A percentile compares a stretch with the other conserved stretches of the same genome.
Evolutionary conservation across 2,329 filamentous ascomycete species (phyloP).

Genomic region (Ascochyta pisi): DNA sequence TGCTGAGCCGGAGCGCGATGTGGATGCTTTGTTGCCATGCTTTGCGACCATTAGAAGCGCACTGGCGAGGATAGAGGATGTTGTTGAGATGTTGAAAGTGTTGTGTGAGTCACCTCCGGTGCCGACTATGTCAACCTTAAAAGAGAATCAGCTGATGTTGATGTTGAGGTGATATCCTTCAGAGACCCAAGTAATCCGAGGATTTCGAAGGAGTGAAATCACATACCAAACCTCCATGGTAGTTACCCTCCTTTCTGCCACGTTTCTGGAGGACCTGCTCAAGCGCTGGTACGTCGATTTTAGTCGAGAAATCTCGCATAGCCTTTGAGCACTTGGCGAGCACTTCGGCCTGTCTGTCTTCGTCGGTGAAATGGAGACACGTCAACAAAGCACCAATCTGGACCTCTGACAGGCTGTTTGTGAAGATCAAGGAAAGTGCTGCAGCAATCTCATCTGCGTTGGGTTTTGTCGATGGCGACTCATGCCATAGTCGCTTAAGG

Average conservation of each 20-base stretch:
- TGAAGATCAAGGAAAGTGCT: conserved; percentile 92
- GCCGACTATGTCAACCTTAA: conserved; percentile 90
- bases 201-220: background rate
- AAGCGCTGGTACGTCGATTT: conserved; percentile 71
- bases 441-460: conserved; percentile 82
- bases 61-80: conserved; percentile 89
- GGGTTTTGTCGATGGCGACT: conserved; percentile 52
- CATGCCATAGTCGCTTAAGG: conserved; percentile 74
- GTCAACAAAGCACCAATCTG: conserved; percentile 89
- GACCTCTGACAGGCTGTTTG: conserved; percentile 83
- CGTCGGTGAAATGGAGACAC: conserved; percentile 86
- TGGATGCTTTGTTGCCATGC: conserved; percentile 94
- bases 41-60: conserved; percentile 86
- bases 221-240: conserved; percentile 82
- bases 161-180: background rate
- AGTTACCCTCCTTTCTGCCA: conserved; percentile 72
- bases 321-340: conserved; percentile 81
- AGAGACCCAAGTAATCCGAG: background rate
- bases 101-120: conserved; percentile 96
- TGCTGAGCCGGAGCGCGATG: conserved; percentile 92
- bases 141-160: conserved; percentile 6
- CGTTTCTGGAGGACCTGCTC: conserved; percentile 65
- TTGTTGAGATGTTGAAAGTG: conserved; percentile 98
- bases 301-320: conserved; percentile 82
- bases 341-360: conserved; percentile 84